Percentiles rank a stretch among this genome's conserved stretches.
phyloP scores from a whole-genome alignment of 208 protist species.

The Phytomonas sp. region DNA sequence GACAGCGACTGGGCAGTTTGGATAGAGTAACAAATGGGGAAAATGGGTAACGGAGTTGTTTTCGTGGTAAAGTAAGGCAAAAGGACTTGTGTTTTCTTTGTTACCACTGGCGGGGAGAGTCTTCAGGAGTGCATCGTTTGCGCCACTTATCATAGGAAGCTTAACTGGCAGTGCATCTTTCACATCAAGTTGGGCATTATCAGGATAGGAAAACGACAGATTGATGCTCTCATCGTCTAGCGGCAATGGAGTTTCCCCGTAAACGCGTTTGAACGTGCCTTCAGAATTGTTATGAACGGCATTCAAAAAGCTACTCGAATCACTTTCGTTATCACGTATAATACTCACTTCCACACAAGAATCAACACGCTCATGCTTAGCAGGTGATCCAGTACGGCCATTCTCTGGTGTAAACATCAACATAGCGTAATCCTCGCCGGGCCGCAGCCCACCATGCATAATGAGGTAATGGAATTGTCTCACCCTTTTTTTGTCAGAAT shows the following conservation, averaged over 20 bases:
- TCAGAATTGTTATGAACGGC: background rate
- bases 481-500: conserved; percentile 7
- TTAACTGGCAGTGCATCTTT: background rate
- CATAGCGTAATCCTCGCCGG: conserved; percentile 64
- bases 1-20: conserved; percentile 54
- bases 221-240: background rate
- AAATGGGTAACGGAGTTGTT: conserved; percentile 34
- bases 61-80: conserved; percentile 63
- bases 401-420: conserved; percentile 56
- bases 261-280: background rate
- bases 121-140: background rate
- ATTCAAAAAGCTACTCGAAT: background rate
- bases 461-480: conserved; percentile 52
- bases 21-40: conserved; percentile 48
- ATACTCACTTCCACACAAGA: background rate
- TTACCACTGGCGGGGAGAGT: background rate
- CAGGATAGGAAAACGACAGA: background rate
- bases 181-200: background rate
- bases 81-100: conserved; percentile 14
- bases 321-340: background rate
- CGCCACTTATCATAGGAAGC: background rate
- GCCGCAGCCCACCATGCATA: conserved; percentile 64
- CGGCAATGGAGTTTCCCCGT: background rate
- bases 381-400: conserved; percentile 15
- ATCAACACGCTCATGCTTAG: background rate